Evolutionary conservation across 805 yeast species (phyloP).

Genomic region (Saccharomycopsis sp.): DNA sequence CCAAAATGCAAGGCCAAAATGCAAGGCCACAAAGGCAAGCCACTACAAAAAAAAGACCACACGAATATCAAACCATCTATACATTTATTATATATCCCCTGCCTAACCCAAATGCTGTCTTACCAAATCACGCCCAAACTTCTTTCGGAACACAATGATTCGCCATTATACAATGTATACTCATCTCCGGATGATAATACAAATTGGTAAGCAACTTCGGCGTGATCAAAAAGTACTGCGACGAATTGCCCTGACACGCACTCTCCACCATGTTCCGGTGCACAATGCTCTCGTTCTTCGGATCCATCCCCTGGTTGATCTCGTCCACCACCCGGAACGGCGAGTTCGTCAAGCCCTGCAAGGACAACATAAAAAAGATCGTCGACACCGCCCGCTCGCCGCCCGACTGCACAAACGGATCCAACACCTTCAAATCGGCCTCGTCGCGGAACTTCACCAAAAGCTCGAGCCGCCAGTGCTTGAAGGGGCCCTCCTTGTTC

Average conservation of each 20-base stretch:
- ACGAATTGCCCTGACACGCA: slow-evolving; percentile 53
- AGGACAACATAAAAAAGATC: slow-evolving; percentile 78
- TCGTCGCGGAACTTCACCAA: slow-evolving; percentile 79
- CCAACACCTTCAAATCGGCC: slow-evolving; percentile 62
- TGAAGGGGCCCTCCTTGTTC: slow-evolving; percentile 42
- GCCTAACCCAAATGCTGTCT: no score
- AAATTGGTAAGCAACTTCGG: slow-evolving; percentile 82
- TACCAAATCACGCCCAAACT: slow-evolving; percentile 3
- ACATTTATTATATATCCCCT: not conserved
- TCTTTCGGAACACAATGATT: slow-evolving; percentile 13
- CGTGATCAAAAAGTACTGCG: slow-evolving; percentile 88
- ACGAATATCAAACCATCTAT: no score
- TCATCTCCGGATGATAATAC: slow-evolving; percentile 72
- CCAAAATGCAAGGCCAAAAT: no score
- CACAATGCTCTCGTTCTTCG: slow-evolving; percentile 79
- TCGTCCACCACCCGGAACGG: slow-evolving; percentile 97
- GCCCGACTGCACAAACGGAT: slow-evolving; percentile 90
- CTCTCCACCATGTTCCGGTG: slow-evolving; percentile 80
- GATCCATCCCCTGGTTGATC: slow-evolving; percentile 98
- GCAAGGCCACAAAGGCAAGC: no score
- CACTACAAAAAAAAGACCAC: no score
- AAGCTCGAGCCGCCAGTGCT: slow-evolving; percentile 80
- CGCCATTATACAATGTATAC: slow-evolving; percentile 77
- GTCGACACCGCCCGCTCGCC: slow-evolving; percentile 97
- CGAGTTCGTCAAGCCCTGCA: slow-evolving; percentile 81